Percentiles rank a stretch among this genome's conserved stretches.
phyloP scores from a whole-genome alignment of 495 filamentous ascomycete genomes.

The Trichoderma asperelloides region DNA sequence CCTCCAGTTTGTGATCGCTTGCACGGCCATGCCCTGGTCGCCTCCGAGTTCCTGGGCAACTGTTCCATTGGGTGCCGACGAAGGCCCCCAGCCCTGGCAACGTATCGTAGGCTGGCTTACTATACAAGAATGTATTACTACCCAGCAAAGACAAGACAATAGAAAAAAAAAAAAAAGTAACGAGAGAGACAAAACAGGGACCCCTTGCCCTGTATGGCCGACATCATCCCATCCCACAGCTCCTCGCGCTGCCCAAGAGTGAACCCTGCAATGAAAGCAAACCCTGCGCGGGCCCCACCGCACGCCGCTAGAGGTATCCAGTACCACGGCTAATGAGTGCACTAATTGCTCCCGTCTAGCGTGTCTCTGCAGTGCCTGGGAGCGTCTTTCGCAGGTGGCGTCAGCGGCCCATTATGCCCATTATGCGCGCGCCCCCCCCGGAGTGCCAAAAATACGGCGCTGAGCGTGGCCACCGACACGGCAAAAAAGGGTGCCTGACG shows the following conservation, averaged over 20 bases:
- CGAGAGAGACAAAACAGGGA: background rate
- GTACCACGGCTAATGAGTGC: background rate
- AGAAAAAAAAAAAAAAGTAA: background rate
- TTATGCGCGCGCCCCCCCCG: background rate
- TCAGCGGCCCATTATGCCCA: background rate
- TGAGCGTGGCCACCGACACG: background rate
- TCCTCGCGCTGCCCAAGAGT: background rate
- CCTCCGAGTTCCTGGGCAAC: slow-evolving; percentile 4
- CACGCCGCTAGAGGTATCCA: background rate
- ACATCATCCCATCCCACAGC: slow-evolving; percentile 8
- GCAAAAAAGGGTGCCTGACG: slow-evolving; percentile 1
- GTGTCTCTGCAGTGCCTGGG: background rate
- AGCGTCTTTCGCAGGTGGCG: background rate
- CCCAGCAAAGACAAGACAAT: background rate
- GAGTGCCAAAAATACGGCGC: slow-evolving; percentile 4
- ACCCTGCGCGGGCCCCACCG: background rate
- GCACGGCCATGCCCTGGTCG: background rate
- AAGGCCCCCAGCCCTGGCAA: background rate
- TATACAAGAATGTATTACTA: background rate
- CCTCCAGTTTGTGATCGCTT: slow-evolving; percentile 6
- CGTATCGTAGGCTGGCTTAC: background rate
- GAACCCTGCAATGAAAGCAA: background rate
- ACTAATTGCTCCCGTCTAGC: background rate
- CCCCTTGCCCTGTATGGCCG: slow-evolving; percentile 3
- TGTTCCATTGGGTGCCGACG: slow-evolving; percentile 4